phyloP scores from a whole-genome alignment of 2,329 filamentous ascomycete species.

The Cadophora sp. region DNA sequence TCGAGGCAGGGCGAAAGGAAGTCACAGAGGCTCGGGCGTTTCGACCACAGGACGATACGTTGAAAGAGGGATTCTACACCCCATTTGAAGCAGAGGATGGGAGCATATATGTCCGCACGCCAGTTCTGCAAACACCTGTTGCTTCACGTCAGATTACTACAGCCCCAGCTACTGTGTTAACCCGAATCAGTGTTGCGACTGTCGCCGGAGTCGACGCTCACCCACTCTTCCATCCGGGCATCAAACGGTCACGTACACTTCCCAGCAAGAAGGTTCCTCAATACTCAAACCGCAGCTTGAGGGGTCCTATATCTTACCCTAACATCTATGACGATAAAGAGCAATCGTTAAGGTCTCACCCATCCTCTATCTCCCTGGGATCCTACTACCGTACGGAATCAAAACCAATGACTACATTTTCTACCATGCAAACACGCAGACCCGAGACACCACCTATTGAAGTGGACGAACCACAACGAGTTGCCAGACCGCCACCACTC shows the following conservation, averaged over 20 bases:
- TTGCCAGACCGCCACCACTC: background rate
- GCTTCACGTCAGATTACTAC: background rate
- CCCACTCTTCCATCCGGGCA: constrained; percentile 20
- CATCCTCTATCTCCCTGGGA: background rate
- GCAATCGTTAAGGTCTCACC: background rate
- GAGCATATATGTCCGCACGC: constrained; percentile 4
- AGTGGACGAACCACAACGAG: background rate
- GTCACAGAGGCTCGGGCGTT: constrained; percentile 22
- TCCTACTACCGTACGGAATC: constrained; percentile 5
- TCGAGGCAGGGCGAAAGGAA: constrained; percentile 17
- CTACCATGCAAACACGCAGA: constrained; percentile 22
- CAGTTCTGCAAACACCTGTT: background rate
- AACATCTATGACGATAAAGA: background rate
- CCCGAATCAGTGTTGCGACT: constrained; percentile 1
- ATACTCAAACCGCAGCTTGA: background rate
- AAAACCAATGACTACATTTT: constrained; percentile 11
- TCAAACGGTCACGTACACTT: constrained; percentile 20
- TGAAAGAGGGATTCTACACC: constrained; percentile 16
- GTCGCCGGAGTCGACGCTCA: constrained; percentile 2
- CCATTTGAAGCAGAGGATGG: background rate
- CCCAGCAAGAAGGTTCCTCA: background rate
- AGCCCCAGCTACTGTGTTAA: background rate
- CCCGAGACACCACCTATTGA: constrained; percentile 8
- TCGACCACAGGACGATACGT: constrained; percentile 9
- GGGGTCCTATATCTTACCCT: constrained; percentile 14